Evolutionary conservation across 169 alveolate genomes (phyloP).

Genomic region (Cryptosporidium ubiquitum): DNA sequence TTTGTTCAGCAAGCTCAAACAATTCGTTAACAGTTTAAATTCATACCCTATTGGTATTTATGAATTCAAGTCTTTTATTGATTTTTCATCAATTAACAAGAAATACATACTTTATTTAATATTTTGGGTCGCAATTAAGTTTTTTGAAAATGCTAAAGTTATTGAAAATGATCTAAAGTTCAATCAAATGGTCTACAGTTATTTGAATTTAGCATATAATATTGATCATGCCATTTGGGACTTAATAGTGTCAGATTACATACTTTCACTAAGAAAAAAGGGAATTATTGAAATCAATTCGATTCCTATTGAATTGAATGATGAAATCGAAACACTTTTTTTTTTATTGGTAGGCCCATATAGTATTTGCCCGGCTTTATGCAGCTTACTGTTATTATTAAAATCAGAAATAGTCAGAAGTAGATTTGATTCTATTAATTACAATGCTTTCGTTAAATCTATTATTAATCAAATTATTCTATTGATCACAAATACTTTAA

Average conservation of each 20-base stretch:
- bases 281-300: constrained; percentile 14
- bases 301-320: constrained; percentile 16
- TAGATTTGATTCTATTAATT: background rate
- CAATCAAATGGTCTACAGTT: background rate
- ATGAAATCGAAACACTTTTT: constrained; percentile 48
- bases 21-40: background rate
- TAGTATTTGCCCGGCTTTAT: constrained; percentile 24
- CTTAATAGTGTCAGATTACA: constrained; percentile 15
- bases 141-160: background rate
- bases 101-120: background rate
- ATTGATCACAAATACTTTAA: constrained; percentile 21
- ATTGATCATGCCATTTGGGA: constrained; percentile 59
- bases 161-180: background rate
- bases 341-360: constrained; percentile 45
- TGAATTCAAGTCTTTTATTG: background rate
- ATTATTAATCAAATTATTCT: background rate
- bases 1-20: background rate
- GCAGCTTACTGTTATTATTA: constrained; percentile 2
- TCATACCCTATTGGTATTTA: background rate
- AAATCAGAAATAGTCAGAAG: background rate
- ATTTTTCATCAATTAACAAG: background rate
- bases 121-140: constrained; percentile 19
- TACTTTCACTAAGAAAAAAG: constrained; percentile 3
- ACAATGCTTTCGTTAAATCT: background rate
- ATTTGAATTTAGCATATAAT: constrained; percentile 34